phyloP scores from a whole-genome alignment of 345 rosid genomes.

The Brassica nigra region DNA sequence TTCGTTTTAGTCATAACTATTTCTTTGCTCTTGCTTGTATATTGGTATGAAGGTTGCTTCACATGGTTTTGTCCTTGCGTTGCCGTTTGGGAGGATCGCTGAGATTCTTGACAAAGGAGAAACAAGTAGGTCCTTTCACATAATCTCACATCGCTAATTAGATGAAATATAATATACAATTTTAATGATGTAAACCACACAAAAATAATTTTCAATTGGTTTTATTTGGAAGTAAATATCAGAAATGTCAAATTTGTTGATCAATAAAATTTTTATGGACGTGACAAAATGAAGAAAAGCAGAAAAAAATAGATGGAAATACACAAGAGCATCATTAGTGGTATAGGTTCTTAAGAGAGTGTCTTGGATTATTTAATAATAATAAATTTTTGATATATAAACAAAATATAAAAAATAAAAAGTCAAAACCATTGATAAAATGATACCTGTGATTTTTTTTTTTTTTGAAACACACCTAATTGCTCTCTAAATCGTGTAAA shows the following conservation, averaged over 20 bases:
- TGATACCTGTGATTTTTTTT: too few species aligned
- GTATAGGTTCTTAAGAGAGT: too few species aligned
- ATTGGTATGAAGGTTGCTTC: slow-evolving; percentile 43
- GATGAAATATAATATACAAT: background rate
- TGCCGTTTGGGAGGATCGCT: slow-evolving; percentile 53
- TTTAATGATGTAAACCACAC: background rate
- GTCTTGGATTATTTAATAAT: too few species aligned
- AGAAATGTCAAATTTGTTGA: background rate
- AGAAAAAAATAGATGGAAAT: background rate
- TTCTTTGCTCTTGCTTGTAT: slow-evolving; percentile 3
- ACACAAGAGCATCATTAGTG: too few species aligned
- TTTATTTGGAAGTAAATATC: background rate
- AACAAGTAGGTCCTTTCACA: slow-evolving; percentile 38
- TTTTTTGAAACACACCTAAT: too few species aligned
- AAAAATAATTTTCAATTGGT: background rate
- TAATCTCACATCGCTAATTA: background rate
- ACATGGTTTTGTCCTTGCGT: slow-evolving; percentile 60
- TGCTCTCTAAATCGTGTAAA: too few species aligned
- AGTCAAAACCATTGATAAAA: too few species aligned
- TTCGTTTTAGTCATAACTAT: background rate
- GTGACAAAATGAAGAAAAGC: background rate
- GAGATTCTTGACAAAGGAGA: slow-evolving; percentile 60
- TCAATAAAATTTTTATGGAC: background rate
- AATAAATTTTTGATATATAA: too few species aligned
- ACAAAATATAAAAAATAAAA: too few species aligned